Evolutionary conservation across 2,329 filamentous ascomycete species (phyloP), one percentile per base, ranked within the genome.

Genomic region (Pezizomycotina sp.): DNA sequence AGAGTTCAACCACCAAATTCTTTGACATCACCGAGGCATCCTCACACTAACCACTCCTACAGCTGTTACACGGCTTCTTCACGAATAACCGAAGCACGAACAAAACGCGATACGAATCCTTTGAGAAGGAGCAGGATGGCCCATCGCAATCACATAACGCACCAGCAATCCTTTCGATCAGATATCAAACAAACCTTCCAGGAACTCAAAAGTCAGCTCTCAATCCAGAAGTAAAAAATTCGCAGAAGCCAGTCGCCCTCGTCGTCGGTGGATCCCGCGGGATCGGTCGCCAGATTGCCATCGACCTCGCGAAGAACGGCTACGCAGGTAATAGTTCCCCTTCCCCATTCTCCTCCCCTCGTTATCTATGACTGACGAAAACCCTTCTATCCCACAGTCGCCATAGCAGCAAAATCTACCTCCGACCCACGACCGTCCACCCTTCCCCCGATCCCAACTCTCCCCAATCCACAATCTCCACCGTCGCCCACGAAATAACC

Each of bases 371-470:
- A 12, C 6, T 29, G 13, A 10, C 3, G 12, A 8, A 20, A 40
- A 18, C 5, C 13, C n/a, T 8, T 2, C n/a, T 6, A 4, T n/a
- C 10, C 5, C 4, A 31, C 32, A 80, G 79, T 84, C 46, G 71
- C 83, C 42, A 72, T 89, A 19, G 69, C 78, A 4, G 78, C 80
- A 18, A 89, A 86, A 53, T 74, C 73, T 23, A 74, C 67, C 5
- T 81, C 73, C 29, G 66, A 80, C 48, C 67, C 74, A 3, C 60
- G 60, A 59, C 34, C 58, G 62, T 12, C 51, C 52, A 0, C 67
- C 74, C 0, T 81, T 80, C 52, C 77, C 78, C 80, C 2, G 65
- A 82, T 50, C 78, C 79, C 9, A 84, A 86, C 58, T 83, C 77
- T 2, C 55, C 63, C 1, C 56, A 68, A 31, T 84, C 77, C 10